Evolutionary conservation across 192 early-diverging fungal genomes (phyloP).

Genomic region (Coemansia sp.): DNA sequence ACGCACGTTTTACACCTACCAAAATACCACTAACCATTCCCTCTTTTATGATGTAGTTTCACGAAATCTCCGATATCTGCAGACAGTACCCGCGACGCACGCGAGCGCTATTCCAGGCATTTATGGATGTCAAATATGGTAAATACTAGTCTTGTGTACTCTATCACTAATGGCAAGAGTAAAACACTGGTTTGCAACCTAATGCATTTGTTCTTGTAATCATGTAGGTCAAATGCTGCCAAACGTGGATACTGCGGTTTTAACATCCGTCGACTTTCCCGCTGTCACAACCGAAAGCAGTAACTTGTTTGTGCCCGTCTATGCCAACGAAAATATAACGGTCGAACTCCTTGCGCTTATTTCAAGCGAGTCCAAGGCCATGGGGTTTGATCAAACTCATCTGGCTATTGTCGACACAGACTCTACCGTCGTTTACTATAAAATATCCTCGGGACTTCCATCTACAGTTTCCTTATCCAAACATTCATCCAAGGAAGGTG

Average conservation of each 20-base stretch:
- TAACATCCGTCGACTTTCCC: slow-evolving; percentile 3
- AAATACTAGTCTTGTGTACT: not conserved
- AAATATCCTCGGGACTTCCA: not conserved
- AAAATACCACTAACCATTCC: not conserved
- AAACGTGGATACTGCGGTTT: not conserved
- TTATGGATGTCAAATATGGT: slow-evolving; percentile 44
- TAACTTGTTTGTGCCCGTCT: slow-evolving; percentile 32
- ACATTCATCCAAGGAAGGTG: not conserved
- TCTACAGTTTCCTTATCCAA: not conserved
- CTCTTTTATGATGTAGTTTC: slow-evolving; percentile 16
- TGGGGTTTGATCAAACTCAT: slow-evolving; percentile 5
- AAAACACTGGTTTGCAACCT: not conserved
- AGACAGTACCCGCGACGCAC: slow-evolving; percentile 13
- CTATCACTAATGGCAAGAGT: not conserved
- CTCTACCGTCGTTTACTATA: slow-evolving; percentile 40
- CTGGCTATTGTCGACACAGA: slow-evolving; percentile 43
- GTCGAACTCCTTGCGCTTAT: slow-evolving; percentile 4
- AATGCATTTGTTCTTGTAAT: not conserved
- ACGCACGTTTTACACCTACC: not conserved
- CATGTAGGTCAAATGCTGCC: slow-evolving; percentile 6
- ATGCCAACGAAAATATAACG: slow-evolving; percentile 15
- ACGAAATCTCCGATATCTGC: slow-evolving; percentile 33
- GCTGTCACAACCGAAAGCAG: not conserved
- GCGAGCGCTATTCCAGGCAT: slow-evolving; percentile 37
- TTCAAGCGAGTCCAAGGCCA: not conserved